phyloP scores from a whole-genome alignment of 257 asterid genomes.

The Nicotiana tabacum region DNA sequence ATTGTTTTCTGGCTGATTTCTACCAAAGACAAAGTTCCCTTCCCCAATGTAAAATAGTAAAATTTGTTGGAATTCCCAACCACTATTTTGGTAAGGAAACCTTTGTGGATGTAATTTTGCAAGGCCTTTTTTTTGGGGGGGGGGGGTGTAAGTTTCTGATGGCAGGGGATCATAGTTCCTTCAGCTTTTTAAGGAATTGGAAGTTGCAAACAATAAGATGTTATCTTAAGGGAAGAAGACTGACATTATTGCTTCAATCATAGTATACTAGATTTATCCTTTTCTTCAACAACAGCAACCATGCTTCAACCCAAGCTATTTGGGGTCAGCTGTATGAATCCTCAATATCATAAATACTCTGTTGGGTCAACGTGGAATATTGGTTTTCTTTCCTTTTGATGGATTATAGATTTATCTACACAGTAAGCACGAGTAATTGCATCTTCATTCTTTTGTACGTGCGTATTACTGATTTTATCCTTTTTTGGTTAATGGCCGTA shows the following conservation, averaged over 20 bases:
- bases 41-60: neutral
- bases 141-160: neutral
- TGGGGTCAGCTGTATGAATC: neutral
- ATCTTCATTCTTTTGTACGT: neutral
- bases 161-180: neutral
- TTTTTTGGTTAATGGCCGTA: neutral
- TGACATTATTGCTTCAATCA: neutral
- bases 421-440: neutral
- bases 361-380: neutral
- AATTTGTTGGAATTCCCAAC: neutral
- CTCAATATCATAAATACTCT: neutral
- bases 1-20: neutral
- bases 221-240: neutral
- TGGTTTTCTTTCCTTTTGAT: neutral
- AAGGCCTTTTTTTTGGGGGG: neutral
- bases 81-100: neutral
- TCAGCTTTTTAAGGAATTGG: neutral
- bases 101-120: neutral
- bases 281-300: neutral
- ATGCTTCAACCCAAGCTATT: neutral
- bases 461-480: neutral
- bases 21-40: neutral
- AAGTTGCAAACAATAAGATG: neutral
- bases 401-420: neutral
- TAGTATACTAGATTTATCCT: neutral